Conservation (phyloP, 2,329 filamentous ascomycete species). For the Ascochyta clinopodiicola region DNA sequence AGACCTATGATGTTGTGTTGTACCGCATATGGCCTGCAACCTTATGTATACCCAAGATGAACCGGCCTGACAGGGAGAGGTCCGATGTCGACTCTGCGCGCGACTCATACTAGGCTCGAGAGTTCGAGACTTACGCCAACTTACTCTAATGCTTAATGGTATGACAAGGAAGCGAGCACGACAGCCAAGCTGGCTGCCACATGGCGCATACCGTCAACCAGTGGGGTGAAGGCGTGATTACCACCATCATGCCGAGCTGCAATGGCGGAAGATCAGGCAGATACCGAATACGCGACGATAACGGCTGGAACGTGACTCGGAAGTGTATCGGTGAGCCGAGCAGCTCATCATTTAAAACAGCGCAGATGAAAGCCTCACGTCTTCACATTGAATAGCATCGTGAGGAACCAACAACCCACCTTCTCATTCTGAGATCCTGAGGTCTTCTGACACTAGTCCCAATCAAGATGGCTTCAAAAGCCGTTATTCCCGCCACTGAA, state of each 20-base stretch:
- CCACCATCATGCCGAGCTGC: constrained; percentile 14
- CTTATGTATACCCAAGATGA: constrained; percentile 10
- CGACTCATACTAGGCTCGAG: neutral
- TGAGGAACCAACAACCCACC: neutral
- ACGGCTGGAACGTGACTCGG: constrained; percentile 8
- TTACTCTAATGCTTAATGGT: neutral
- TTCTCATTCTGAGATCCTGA: neutral
- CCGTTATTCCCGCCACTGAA: constrained; percentile 20
- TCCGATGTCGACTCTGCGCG: neutral
- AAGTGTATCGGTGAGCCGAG: neutral
- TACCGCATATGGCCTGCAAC: neutral
- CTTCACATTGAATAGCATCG: neutral
- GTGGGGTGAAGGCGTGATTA: constrained; percentile 45
- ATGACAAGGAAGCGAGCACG: constrained; percentile 22
- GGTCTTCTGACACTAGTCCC: neutral
- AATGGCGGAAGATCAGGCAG: constrained; percentile 5
- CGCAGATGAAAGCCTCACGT: neutral
- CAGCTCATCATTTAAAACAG: constrained; percentile 14
- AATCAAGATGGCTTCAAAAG: constrained; percentile 26
- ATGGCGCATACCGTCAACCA: constrained; percentile 35
- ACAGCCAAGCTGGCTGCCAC: constrained; percentile 15
- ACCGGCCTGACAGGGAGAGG: neutral
- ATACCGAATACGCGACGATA: constrained; percentile 15
- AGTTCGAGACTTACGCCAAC: neutral
- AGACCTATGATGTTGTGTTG: neutral